Evolutionary conservation across 805 yeast species (phyloP).

Genomic region (Suhomyces sp.): DNA sequence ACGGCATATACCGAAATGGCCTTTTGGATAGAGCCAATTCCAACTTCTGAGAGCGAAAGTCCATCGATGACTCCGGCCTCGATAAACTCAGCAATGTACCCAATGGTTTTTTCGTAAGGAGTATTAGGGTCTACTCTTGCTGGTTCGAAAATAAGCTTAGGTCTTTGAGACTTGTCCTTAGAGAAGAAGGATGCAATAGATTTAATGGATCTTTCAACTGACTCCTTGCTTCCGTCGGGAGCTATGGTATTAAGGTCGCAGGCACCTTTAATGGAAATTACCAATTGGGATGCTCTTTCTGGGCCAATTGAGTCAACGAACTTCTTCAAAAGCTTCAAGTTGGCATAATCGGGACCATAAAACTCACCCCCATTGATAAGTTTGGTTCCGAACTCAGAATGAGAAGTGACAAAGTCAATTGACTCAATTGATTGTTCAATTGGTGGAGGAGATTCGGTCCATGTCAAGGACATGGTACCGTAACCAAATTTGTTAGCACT

Average conservation of each 20-base stretch:
- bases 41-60: slow-evolving; percentile 71
- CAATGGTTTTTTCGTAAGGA: slow-evolving; percentile 59
- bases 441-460: slow-evolving; percentile 58
- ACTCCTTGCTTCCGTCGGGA: slow-evolving; percentile 53
- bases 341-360: slow-evolving; percentile 55
- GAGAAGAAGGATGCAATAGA: slow-evolving; percentile 33
- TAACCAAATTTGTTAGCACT: slow-evolving; percentile 47
- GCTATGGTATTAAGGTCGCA: slow-evolving; percentile 28
- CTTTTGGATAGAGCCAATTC: slow-evolving; percentile 55
- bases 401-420: slow-evolving; percentile 43
- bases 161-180: slow-evolving; percentile 23
- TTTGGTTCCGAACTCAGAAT: slow-evolving; percentile 45
- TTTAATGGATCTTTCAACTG: slow-evolving; percentile 47
- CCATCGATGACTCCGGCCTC: slow-evolving; percentile 66
- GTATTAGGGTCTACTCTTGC: slow-evolving; percentile 64
- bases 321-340: slow-evolving; percentile 53
- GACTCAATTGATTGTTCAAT: slow-evolving; percentile 51
- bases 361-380: slow-evolving; percentile 77
- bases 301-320: slow-evolving; percentile 60
- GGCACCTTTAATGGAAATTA: slow-evolving; percentile 70
- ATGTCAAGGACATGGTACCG: slow-evolving; percentile 82
- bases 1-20: slow-evolving; percentile 59
- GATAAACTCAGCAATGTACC: slow-evolving; percentile 54
- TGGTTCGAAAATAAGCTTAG: slow-evolving; percentile 52
- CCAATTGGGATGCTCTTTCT: slow-evolving; percentile 47